phyloP scores from a whole-genome alignment of 2,329 filamentous ascomycete species.

The Albifimbria verrucaria region DNA sequence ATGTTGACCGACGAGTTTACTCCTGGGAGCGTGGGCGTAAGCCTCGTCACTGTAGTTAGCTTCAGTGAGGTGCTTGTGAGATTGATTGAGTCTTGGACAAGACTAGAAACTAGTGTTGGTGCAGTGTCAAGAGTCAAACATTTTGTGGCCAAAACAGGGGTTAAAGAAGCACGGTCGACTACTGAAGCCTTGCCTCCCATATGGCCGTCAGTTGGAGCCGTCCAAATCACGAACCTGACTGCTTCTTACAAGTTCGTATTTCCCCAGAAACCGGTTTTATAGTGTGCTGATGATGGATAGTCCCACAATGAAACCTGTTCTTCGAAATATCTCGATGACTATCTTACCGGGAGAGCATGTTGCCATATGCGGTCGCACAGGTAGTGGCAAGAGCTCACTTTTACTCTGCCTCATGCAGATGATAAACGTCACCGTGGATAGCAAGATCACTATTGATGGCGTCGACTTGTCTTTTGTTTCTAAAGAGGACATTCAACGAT shows the following conservation, averaged over 20 bases:
- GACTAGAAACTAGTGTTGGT: slow-evolving; percentile 33
- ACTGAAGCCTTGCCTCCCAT: slow-evolving; percentile 12
- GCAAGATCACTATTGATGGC: slow-evolving; percentile 40
- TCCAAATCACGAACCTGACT: slow-evolving; percentile 22
- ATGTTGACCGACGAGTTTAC: slow-evolving; percentile 20
- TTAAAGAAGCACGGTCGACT: slow-evolving; percentile 12
- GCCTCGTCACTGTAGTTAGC: slow-evolving; percentile 26
- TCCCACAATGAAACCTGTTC: slow-evolving; percentile 6
- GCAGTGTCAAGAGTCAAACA: slow-evolving; percentile 31
- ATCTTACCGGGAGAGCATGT: slow-evolving; percentile 41
- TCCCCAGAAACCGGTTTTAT: background rate
- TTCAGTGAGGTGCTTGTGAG: slow-evolving; percentile 31
- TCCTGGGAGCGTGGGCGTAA: slow-evolving; percentile 28
- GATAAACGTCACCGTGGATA: slow-evolving; percentile 35
- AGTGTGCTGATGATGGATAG: background rate
- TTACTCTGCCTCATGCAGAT: slow-evolving; percentile 45
- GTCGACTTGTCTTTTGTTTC: slow-evolving; percentile 36
- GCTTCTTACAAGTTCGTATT: slow-evolving; percentile 19
- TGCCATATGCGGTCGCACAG: slow-evolving; percentile 50
- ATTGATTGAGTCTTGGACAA: slow-evolving; percentile 34
- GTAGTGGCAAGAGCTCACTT: slow-evolving; percentile 49
- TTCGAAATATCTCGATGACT: slow-evolving; percentile 17
- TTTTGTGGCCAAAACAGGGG: slow-evolving; percentile 23
- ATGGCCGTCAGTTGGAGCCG: slow-evolving; percentile 28
- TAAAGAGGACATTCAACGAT: slow-evolving; percentile 38